Percentiles rank a stretch among this genome's conserved stretches.
These are phyloP conservation scores for Graphilbum fragrans DNA, from an alignment of 2,329 filamentous ascomycete genomes.

Conservation along the genomic window DNA sequence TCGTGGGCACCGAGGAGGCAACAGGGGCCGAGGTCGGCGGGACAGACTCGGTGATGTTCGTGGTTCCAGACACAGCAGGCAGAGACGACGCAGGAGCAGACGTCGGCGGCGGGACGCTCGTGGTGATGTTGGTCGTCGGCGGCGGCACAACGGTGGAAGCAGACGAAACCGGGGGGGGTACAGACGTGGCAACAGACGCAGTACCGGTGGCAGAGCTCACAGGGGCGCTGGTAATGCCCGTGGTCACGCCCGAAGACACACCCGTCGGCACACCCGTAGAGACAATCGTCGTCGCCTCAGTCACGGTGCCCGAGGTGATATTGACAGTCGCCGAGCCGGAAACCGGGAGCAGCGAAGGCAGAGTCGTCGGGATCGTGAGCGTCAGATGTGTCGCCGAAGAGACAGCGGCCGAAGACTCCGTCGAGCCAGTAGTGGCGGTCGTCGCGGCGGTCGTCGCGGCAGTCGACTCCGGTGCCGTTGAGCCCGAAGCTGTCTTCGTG, in stretches of 20 bases:
- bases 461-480: too few species aligned
- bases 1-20: not conserved
- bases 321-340: not conserved
- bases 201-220: not conserved
- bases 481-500: not conserved
- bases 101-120: slow-evolving; percentile 1
- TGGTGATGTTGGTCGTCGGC: slow-evolving; percentile 2
- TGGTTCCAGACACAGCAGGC: not conserved
- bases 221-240: too few species aligned
- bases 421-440: too few species aligned
- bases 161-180: slow-evolving; percentile 1
- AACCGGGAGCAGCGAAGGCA: not conserved
- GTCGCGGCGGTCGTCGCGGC: too few species aligned
- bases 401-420: too few species aligned
- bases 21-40: not conserved
- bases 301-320: not conserved
- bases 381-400: too few species aligned
- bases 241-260: not conserved
- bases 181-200: not conserved
- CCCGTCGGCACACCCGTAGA: not conserved
- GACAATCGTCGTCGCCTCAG: not conserved
- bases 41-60: not conserved
- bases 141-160: not conserved
- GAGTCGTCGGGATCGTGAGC: too few species aligned
- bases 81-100: slow-evolving; percentile 1